Evolutionary conservation across 2,329 filamentous ascomycete species (phyloP).

Genomic region (Cytospora leucostoma): DNA sequence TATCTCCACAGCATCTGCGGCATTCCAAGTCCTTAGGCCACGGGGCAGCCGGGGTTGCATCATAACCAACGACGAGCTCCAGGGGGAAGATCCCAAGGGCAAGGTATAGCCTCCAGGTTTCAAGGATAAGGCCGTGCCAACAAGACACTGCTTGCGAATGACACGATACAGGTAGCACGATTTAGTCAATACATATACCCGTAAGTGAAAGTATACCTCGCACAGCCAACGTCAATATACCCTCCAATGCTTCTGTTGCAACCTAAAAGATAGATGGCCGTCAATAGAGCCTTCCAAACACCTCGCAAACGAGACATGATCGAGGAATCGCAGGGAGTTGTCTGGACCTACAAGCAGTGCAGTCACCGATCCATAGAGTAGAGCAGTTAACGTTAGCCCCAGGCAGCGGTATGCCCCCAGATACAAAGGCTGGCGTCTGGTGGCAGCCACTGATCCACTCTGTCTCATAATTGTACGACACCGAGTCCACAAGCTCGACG

Average conservation of each 20-base stretch:
- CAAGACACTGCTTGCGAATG: no score
- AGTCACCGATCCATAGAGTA: background rate
- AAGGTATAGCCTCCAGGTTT: no score
- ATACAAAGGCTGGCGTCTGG: background rate
- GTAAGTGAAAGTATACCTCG: background rate
- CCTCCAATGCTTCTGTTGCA: background rate
- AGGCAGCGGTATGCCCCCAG: background rate
- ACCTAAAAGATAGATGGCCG: background rate
- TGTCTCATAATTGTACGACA: background rate
- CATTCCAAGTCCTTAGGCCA: no score
- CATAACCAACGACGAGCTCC: no score
- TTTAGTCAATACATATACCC: background rate
- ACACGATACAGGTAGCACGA: no score
- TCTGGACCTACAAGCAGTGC: background rate
- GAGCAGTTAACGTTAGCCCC: background rate
- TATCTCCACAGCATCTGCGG: no score
- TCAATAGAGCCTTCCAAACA: background rate
- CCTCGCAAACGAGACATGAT: background rate
- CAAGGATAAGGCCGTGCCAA: no score
- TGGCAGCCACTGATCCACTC: background rate
- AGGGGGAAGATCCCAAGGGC: no score
- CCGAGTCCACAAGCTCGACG: background rate
- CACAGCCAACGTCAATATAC: background rate
- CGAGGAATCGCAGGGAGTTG: no score
- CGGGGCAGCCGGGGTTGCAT: no score